Conservation (phyloP, 1,284 basidiomycete genomes). For the Takashimella tepidaria region DNA sequence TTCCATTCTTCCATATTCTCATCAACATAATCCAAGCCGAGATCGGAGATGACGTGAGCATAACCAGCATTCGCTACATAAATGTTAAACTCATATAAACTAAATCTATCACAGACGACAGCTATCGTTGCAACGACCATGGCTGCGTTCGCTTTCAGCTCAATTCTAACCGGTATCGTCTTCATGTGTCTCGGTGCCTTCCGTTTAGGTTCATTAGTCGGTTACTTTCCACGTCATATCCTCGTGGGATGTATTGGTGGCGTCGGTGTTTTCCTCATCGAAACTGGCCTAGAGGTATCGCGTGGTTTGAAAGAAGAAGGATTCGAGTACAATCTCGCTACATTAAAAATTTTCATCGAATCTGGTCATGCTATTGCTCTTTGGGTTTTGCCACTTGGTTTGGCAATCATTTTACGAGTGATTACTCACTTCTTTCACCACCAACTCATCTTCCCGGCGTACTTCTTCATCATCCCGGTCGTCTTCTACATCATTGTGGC, state of each 20-base stretch:
- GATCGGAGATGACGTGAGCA: slow-evolving; percentile 60
- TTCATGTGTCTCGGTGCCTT: slow-evolving; percentile 83
- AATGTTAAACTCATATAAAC: no score
- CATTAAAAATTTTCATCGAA: slow-evolving; percentile 56
- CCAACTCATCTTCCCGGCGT: slow-evolving; percentile 87
- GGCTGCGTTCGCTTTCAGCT: slow-evolving; percentile 80
- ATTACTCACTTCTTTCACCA: slow-evolving; percentile 78
- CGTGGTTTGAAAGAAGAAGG: slow-evolving; percentile 76
- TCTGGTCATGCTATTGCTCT: slow-evolving; percentile 60
- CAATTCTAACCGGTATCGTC: slow-evolving; percentile 85
- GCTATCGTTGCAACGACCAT: slow-evolving; percentile 87
- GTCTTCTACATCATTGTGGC: slow-evolving; percentile 77
- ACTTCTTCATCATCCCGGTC: slow-evolving; percentile 77
- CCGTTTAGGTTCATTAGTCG: slow-evolving; percentile 76
- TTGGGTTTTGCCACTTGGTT: slow-evolving; percentile 68
- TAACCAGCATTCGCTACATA: neutral
- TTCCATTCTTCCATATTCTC: slow-evolving; percentile 94
- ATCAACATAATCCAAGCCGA: slow-evolving; percentile 68
- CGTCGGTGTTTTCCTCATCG: slow-evolving; percentile 85
- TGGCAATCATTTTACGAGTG: slow-evolving; percentile 73
- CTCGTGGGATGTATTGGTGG: slow-evolving; percentile 94
- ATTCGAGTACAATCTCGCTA: slow-evolving; percentile 64
- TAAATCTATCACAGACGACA: slow-evolving; percentile 50
- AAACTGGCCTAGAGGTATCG: slow-evolving; percentile 81
- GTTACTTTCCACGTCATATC: slow-evolving; percentile 96